These are phyloP conservation scores for Mycena latifolia DNA, from an alignment of 768 basidiomycete genomes.

Conservation along the genomic window DNA sequence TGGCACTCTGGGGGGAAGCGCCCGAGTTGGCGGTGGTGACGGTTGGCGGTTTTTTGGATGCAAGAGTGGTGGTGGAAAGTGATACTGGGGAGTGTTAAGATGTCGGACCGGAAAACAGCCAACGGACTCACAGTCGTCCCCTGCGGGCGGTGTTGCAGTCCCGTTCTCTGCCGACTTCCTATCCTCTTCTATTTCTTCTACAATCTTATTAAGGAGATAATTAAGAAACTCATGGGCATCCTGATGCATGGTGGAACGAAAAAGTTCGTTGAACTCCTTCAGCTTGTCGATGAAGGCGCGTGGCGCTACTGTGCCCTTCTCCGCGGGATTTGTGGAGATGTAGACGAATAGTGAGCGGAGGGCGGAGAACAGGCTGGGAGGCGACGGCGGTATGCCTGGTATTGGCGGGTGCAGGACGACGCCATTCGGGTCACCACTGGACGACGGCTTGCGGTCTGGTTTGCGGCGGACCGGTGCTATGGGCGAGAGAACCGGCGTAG, in stretches of 20 bases:
- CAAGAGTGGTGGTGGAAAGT: conserved; percentile 68
- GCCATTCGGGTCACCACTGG: conserved; percentile 35
- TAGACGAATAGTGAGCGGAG: conserved; percentile 91
- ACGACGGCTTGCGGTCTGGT: conserved; percentile 64
- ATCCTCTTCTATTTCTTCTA: conserved; percentile 91
- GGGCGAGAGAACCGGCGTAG: conserved; percentile 44
- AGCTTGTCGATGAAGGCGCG: conserved; percentile 94
- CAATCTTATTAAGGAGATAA: conserved; percentile 91
- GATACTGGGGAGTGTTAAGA: conserved; percentile 59
- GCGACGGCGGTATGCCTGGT: conserved; percentile 61
- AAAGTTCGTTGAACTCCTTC: conserved; percentile 92
- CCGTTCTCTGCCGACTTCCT: conserved; percentile 55
- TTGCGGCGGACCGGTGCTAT: conserved; percentile 63
- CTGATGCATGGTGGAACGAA: conserved; percentile 93
- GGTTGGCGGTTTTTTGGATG: conserved; percentile 57
- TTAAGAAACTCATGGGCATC: conserved; percentile 99
- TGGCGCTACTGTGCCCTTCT: conserved; percentile 90
- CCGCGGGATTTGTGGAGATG: conserved; percentile 82
- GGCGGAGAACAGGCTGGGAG: conserved; percentile 89
- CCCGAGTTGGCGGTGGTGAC: conserved; percentile 58
- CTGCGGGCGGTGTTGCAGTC: conserved; percentile 46
- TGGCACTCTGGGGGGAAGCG: conserved; percentile 63
- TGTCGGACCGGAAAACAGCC: neutral
- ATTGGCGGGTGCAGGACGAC: conserved; percentile 28
- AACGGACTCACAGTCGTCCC: conserved; percentile 74